Evolutionary conservation across 768 basidiomycete species (phyloP), one percentile per base, ranked within the genome.

Genomic region (Coprinellus aureogranulatus): DNA sequence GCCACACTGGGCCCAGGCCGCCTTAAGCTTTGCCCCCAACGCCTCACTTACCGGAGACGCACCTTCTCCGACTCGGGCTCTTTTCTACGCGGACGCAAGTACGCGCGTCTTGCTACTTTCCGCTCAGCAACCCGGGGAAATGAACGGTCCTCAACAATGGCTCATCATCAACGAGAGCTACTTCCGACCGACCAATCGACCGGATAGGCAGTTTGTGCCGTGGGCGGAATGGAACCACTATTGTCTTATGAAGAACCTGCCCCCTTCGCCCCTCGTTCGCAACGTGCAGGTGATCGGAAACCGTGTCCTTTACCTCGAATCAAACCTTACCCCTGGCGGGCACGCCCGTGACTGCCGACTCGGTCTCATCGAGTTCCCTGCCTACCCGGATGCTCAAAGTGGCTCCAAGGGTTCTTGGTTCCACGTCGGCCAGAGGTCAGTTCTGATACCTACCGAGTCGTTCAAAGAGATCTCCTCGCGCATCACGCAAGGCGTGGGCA

Each of bases 201-300:
- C 68, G 42, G 80, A 82, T 57, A 75, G 75, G 49, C 70, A 70
- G 44, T 63, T 65, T 37, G 76, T 86, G 30, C 74, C 80, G 11
- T 87, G 84, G 85, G 74, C 71, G 59, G 75, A 80, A 40, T 86
- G 84, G 84, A 77, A 77, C 52, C 77, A 79, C 56, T 73, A 77
- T 63, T 79, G 76, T 65, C 68, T 80, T 57, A 74, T 82, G 64
- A 76, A 76, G 51, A 75, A 79, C 50, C 61, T 80, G 25, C 65
- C 70, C 18, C 62, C 66, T 23, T 65, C 65, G 48, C 59, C 66
- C 11, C 53, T 67, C 9, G 61, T 68, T 14, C 69, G 77, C n/a
- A 65, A 68, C 9, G 79, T 80, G 12, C 73, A 75, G 55, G 67
- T 79, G 44, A 71, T 80, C 50, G 81, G 81, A n/a, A 78, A 69